Evolutionary conservation across 2,329 filamentous ascomycete genomes (phyloP), one percentile per base, ranked within the genome.

Genomic region (Hansfordia pulvinata): DNA sequence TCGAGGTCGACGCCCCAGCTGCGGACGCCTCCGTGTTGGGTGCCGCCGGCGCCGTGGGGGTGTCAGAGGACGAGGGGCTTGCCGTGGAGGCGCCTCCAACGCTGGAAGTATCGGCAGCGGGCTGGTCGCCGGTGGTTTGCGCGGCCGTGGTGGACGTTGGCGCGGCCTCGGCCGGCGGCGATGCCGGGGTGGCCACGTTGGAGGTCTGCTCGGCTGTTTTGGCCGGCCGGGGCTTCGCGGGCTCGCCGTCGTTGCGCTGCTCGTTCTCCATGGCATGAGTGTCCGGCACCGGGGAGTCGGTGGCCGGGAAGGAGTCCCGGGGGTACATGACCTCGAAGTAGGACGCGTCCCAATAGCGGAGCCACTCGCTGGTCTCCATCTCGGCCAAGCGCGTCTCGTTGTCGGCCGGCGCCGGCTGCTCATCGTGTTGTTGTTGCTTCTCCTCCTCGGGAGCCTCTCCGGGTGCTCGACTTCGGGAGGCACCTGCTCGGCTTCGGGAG

Each of bases 331-430:
- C 24, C 16, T 37, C 21, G 27, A 48, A 44, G 29, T 48, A 47
- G 3, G 36, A 41, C 8, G 31, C 20, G 12, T 48, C 36, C 44
- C 41, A 48, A 19, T 37, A 46, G 13, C 39, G 42, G 4, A 35
- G 31, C 29, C 41, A 40, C 17, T 24, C 25, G 24, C 42, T 42
- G 26, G 43, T 39, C 17, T 39, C 36, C 13, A 25, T 20, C 7
- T 27, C 19, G 3, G 31, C 17, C 10, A n/a, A n/a, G n/a, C n/a
- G n/a, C n/a, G 30, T 31, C 20, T 39, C 34, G 20, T 36, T 41
- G 11, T 44, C 36, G 10, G 35, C 32, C 17, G 36, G 36, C 10
- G 36, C 27, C 12, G 35, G 32, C 23, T 44, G n/a, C n/a, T n/a
- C n/a, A n/a, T n/a, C n/a, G n/a, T n/a, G n/a, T n/a, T n/a, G n/a